Evolutionary conservation across 176 grass and related monocot genomes (phyloP).

Genomic region (Eleusine indica): DNA sequence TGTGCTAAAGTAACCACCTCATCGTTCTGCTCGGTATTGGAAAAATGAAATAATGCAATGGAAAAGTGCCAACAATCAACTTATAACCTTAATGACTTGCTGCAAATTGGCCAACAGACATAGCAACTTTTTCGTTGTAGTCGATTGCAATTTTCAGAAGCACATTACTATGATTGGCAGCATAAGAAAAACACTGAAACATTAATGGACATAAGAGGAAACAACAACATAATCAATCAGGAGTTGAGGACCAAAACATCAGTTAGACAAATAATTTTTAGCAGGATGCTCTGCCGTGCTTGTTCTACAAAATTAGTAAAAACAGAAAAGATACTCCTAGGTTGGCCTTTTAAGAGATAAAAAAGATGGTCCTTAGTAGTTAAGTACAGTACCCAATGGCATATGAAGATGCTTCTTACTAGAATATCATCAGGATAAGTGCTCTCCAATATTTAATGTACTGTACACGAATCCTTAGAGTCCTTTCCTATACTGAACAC

Average conservation of each 20-base stretch:
- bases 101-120: neutral
- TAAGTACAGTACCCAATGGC: constrained; percentile 33
- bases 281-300: neutral
- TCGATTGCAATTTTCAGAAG: constrained; percentile 17
- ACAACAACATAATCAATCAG: neutral
- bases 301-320: constrained; percentile 16
- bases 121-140: neutral
- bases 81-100: constrained; percentile 20
- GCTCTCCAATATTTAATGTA: constrained; percentile 32
- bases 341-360: neutral
- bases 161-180: neutral
- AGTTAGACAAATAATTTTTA: neutral
- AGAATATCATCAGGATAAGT: constrained; percentile 4
- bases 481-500: constrained; percentile 23
- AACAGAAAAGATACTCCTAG: constrained; percentile 28
- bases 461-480: neutral
- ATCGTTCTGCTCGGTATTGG: neutral
- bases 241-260: constrained; percentile 1
- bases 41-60: constrained; percentile 23
- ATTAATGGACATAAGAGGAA: neutral
- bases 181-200: constrained; percentile 18
- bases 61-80: neutral
- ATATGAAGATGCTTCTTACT: constrained; percentile 25
- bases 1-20: neutral
- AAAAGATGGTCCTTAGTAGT: constrained; percentile 4